These are phyloP conservation scores for Corymbia maculata DNA, from an alignment of 345 rosid species.

Conservation along the genomic window DNA sequence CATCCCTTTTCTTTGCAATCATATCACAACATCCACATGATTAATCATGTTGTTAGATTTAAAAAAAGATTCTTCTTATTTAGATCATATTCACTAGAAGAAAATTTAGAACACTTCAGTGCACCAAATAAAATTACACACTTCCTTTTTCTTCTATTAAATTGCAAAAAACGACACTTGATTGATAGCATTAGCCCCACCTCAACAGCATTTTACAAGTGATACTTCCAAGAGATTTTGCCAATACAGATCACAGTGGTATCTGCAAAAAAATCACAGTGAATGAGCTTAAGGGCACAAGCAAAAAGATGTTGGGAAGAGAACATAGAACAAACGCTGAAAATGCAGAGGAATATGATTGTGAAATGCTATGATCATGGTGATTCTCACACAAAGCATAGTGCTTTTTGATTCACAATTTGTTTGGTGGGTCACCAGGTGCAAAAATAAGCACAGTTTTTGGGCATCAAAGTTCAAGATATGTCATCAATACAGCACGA, in stretches of 20 bases:
- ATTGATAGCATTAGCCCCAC: neutral
- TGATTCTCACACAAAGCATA: too few species aligned
- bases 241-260: neutral
- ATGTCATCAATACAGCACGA: too few species aligned
- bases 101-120: neutral
- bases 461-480: too few species aligned
- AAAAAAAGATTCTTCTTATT: neutral
- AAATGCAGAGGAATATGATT: too few species aligned
- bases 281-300: neutral
- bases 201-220: neutral
- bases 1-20: neutral
- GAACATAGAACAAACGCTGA: neutral
- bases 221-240: neutral
- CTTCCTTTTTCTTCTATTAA: neutral
- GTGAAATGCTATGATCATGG: rapidly evolving
- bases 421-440: too few species aligned
- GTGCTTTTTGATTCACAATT: neutral
- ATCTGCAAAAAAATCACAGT: neutral
- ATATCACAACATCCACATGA: neutral
- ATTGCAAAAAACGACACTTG: neutral
- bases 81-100: neutral
- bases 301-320: neutral
- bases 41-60: neutral
- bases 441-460: neutral
- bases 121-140: neutral